Evolutionary conservation across 352 stramenopile species (phyloP).

Genomic region (Phytophthora sp.): DNA sequence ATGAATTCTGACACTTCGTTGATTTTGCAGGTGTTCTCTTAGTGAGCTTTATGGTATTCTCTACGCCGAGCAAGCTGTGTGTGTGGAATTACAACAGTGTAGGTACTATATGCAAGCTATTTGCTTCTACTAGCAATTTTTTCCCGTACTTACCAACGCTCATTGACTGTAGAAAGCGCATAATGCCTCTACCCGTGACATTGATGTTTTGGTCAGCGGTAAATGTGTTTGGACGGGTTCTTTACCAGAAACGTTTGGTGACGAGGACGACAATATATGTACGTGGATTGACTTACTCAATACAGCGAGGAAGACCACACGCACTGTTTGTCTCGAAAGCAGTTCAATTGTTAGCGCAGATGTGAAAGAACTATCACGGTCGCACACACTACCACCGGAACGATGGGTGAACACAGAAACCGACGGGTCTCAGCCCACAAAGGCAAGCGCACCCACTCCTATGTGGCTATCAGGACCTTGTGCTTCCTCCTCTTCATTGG

Average conservation of each 20-base stretch:
- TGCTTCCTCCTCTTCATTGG: constrained; percentile 3
- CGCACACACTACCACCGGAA: no score
- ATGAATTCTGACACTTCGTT: neutral
- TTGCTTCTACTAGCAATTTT: neutral
- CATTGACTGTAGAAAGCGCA: constrained; percentile 34
- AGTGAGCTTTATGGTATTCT: constrained; percentile 54
- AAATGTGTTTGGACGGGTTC: constrained; percentile 81
- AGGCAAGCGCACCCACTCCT: constrained; percentile 9
- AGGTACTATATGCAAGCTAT: constrained; percentile 8
- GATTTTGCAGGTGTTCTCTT: constrained; percentile 50
- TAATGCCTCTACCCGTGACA: constrained; percentile 60
- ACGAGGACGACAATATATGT: constrained; percentile 70
- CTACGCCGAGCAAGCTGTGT: constrained; percentile 64
- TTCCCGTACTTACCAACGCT: neutral
- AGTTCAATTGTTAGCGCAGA: neutral
- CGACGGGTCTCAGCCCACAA: no score
- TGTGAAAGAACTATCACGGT: constrained; percentile 1
- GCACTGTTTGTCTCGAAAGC: constrained; percentile 24
- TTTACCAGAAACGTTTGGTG: constrained; percentile 69
- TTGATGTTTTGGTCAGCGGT: constrained; percentile 66
- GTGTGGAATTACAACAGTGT: constrained; percentile 88
- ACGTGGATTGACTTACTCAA: constrained; percentile 68
- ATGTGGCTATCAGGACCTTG: constrained; percentile 17
- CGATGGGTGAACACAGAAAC: no score
- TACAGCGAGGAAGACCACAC: constrained; percentile 39